A percentile compares a stretch with the other conserved stretches of the same genome.
phyloP scores from a whole-genome alignment of 352 stramenopile genomes.

The Phytophthora sojae region DNA sequence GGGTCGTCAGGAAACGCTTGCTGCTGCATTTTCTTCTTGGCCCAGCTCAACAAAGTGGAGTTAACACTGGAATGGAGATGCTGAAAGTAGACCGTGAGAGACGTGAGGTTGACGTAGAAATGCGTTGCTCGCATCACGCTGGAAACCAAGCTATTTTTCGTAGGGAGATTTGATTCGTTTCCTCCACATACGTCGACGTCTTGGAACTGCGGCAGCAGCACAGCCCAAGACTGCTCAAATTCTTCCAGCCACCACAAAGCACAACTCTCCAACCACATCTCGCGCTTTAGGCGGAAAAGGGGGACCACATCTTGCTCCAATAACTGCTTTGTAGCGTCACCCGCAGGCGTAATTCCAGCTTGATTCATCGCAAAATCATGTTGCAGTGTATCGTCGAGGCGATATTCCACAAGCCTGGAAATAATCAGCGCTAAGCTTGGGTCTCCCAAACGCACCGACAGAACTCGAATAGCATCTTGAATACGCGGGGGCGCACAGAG shows the following conservation, averaged over 20 bases:
- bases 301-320: conserved; percentile 77
- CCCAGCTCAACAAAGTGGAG: conserved; percentile 68
- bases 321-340: conserved; percentile 57
- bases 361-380: conserved; percentile 66
- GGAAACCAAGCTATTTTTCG: conserved; percentile 40
- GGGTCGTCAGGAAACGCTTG: conserved; percentile 32
- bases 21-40: conserved; percentile 56
- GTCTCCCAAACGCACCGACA: conserved; percentile 89
- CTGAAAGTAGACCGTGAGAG: conserved; percentile 85
- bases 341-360: conserved; percentile 68
- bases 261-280: conserved; percentile 83
- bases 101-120: conserved; percentile 90
- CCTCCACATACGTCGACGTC: conserved; percentile 55
- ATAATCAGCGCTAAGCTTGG: conserved; percentile 91
- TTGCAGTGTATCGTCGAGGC: conserved; percentile 52
- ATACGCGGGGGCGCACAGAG: conserved; percentile 92
- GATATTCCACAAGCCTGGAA: conserved; percentile 88
- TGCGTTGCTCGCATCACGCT: conserved; percentile 59
- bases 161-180: conserved; percentile 15
- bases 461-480: conserved; percentile 92
- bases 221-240: conserved; percentile 81
- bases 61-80: conserved; percentile 78
- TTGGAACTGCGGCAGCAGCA: conserved; percentile 73
- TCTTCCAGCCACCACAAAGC: conserved; percentile 87
- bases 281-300: conserved; percentile 60